phyloP scores from a whole-genome alignment of 768 basidiomycete genomes.

The Rhodocollybia butyracea region DNA sequence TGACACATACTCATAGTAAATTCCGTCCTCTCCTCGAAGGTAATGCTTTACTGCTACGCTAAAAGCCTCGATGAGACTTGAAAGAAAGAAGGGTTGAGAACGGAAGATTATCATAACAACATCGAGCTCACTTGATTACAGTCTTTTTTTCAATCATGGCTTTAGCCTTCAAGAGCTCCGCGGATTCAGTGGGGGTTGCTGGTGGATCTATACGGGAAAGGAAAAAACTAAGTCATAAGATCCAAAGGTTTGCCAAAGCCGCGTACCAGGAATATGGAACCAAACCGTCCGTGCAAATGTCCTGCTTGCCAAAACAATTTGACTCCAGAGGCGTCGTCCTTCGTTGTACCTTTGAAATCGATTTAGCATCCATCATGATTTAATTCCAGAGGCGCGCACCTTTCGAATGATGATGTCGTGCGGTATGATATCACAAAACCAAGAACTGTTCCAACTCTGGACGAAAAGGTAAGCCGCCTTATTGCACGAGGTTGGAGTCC shows the following conservation, averaged over 20 bases:
- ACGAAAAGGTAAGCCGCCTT: neutral
- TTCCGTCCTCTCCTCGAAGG: conserved; percentile 50
- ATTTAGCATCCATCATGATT: neutral
- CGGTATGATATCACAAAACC: conserved; percentile 74
- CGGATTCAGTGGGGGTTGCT: conserved; percentile 7
- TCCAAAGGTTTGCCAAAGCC: conserved; percentile 8
- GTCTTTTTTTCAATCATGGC: conserved; percentile 67
- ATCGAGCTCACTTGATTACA: conserved; percentile 58
- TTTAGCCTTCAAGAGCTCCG: conserved; percentile 38
- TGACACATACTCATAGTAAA: conserved; percentile 16
- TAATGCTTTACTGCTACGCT: conserved; percentile 69
- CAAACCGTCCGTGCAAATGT: conserved; percentile 60
- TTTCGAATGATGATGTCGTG: conserved; percentile 69
- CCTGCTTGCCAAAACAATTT: conserved; percentile 56
- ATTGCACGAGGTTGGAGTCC: neutral
- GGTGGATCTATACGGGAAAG: conserved; percentile 9
- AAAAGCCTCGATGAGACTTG: conserved; percentile 39
- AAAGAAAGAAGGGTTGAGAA: too few species aligned
- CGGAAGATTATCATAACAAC: too few species aligned
- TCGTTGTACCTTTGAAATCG: conserved; percentile 55
- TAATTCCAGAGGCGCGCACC: neutral
- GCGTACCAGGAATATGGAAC: conserved; percentile 61
- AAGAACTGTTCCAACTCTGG: conserved; percentile 57
- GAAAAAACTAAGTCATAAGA: neutral
- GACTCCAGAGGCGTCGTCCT: conserved; percentile 65